Percentiles rank a stretch among this genome's conserved stretches.
phyloP scores from a whole-genome alignment of 805 yeast genomes.

The Teunomyces barrocoloradensis region DNA sequence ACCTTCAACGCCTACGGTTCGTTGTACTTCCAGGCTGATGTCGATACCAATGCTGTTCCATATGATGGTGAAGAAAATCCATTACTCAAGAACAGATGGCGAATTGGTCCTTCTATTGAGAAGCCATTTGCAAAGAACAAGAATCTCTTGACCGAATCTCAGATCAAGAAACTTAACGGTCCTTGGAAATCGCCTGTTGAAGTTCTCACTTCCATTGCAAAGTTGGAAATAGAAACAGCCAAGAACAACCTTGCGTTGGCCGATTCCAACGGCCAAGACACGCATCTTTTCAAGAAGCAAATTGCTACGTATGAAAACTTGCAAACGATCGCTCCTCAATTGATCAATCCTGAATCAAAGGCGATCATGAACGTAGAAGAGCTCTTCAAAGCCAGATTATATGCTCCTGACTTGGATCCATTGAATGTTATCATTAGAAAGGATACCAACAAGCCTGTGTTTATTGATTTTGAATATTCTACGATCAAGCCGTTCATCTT shows the following conservation, averaged over 20 bases:
- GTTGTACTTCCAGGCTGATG: slow-evolving; percentile 74
- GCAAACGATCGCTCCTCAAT: slow-evolving; percentile 49
- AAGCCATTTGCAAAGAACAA: slow-evolving; percentile 73
- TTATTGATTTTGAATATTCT: slow-evolving; percentile 82
- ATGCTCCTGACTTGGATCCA: slow-evolving; percentile 86
- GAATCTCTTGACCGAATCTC: slow-evolving; percentile 47
- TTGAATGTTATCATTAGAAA: slow-evolving; percentile 64
- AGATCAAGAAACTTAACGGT: slow-evolving; percentile 56
- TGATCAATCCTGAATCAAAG: slow-evolving; percentile 54
- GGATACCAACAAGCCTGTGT: slow-evolving; percentile 37
- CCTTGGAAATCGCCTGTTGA: slow-evolving; percentile 76
- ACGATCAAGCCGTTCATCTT: slow-evolving; percentile 78
- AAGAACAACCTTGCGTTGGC: slow-evolving; percentile 52
- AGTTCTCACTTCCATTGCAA: slow-evolving; percentile 61
- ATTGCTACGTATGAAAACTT: slow-evolving; percentile 63
- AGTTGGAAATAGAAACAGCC: slow-evolving; percentile 62
- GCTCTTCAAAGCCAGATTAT: slow-evolving; percentile 69
- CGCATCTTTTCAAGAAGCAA: slow-evolving; percentile 45
- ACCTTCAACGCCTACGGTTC: slow-evolving; percentile 78
- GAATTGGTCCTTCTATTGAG: slow-evolving; percentile 88
- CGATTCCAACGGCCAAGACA: slow-evolving; percentile 43
- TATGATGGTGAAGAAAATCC: slow-evolving; percentile 64
- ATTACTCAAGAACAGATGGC: slow-evolving; percentile 66
- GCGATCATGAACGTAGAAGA: slow-evolving; percentile 62
- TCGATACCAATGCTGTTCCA: slow-evolving; percentile 43